Evolutionary conservation across 2,329 filamentous ascomycete species (phyloP).

Genomic region (Pyricularia sp.): DNA sequence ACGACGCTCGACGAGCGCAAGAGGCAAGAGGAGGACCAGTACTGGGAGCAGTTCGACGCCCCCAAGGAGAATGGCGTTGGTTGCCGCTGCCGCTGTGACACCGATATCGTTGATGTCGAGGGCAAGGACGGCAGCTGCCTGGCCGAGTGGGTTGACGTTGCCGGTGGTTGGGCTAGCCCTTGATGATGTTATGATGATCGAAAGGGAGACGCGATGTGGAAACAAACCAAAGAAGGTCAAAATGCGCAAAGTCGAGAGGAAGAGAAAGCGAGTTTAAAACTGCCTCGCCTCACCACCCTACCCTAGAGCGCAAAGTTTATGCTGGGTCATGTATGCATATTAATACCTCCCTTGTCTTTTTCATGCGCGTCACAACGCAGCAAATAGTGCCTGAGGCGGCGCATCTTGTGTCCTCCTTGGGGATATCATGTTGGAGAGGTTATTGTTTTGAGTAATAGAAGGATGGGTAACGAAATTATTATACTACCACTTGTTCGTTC

Average conservation of each 20-base stretch:
- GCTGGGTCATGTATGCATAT: background rate
- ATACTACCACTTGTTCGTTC: background rate
- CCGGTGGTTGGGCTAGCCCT: constrained; percentile 73
- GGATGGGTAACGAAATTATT: background rate
- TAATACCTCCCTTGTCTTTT: background rate
- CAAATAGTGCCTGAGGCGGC: background rate
- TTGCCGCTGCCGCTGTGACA: constrained; percentile 93
- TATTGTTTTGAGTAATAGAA: background rate
- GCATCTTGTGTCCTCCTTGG: background rate
- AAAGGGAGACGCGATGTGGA: background rate
- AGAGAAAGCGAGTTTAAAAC: background rate
- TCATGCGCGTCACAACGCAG: background rate
- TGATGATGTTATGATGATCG: constrained; percentile 13
- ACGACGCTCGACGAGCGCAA: constrained; percentile 76
- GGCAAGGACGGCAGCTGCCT: constrained; percentile 95
- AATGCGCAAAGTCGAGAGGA: background rate
- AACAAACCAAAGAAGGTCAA: background rate
- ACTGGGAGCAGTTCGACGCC: constrained; percentile 83
- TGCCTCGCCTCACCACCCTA: background rate
- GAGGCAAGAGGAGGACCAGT: constrained; percentile 85
- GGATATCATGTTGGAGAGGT: background rate
- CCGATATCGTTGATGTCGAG: constrained; percentile 94
- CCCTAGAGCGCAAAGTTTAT: background rate
- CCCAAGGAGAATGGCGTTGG: constrained; percentile 94
- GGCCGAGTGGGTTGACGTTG: constrained; percentile 93